Base-by-base conservation (phyloP, 2,329 filamentous ascomycete genomes). In the Cladosporium austrohemisphaericum region DNA sequence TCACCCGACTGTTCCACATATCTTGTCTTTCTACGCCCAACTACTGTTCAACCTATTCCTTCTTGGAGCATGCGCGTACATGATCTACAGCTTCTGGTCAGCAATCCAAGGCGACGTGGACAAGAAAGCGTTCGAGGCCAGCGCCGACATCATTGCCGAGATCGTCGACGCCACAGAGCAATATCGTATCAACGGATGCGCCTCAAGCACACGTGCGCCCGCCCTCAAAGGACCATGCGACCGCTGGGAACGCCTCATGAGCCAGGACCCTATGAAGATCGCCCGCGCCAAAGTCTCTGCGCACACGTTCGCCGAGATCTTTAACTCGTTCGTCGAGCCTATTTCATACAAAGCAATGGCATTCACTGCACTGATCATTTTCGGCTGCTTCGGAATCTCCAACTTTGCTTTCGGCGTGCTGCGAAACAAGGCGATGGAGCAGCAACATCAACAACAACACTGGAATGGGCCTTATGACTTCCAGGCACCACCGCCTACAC, bases 311-410 rank as follows among this genome's bases (percentile, higher is more conserved):
- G 92, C 92, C 1, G 83, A 89, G 63, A 95, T 98, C 32, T 85
- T 97, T 68, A 96, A 97, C 65, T 85, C 86, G 61, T 96, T 97
- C 66, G 84, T 95, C 4, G 89, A 95, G 60, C 84, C 88, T 5
- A 91, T 97, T 68, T 89, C 86, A 55, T 85, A 88, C 68, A 96
- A 96, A 68, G 80, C 83, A 9, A 84, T 87, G 76, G 80, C 77
- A 64, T 77, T 77, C 63, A 70, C 70, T 20, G 65, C 69, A 31
- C 54, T 75, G 41, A 50, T 77, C 45, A 66, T 78, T 48, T 73
- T 77, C 52, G 71, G 71, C 38, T 74, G 76, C 57, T 75, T 82
- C 44, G 73, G 76, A 35, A 69, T 79, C 52, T 78, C 76, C 49
- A 84, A 84, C 62, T 73, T 79, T 64, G 79, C 79, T 2, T 82